Base-by-base conservation (phyloP, 805 yeast species). In the Lipomyces yamanashiensis region DNA sequence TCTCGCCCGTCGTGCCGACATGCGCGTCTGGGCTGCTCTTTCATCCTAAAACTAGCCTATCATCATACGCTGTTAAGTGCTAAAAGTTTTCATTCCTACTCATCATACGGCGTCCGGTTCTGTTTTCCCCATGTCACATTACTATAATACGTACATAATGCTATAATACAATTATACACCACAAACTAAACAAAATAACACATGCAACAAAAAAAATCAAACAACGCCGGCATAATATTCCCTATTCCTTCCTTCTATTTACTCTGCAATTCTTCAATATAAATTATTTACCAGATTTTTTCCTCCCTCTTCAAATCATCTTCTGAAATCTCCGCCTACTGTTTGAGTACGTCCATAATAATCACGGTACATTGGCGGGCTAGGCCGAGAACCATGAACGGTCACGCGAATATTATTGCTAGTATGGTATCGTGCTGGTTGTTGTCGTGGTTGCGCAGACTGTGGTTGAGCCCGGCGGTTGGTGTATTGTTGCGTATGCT, bases 11-110 rank as follows among this genome's bases (percentile, higher is more conserved):
- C 56, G 45, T 6, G 48, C 48, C 9, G 56, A 52, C 19, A 39
- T 52, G 56, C 56, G 47, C 37, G 47, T 41, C 56, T 52, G 56
- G 56, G 48, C 48, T 5, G 48, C 56, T 23, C 13, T 52, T 2
- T 40, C 56, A 40, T 39, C 39, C 1, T 48, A 41, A 21, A 17
- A 21, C 5, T 40, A 15, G 28, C 28, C 5, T 28, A 28, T 28
- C 28, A 21, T 21, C 17, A 28, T 28, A 12, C 12, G 34, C 37
- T 19, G 28, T 28, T 49, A 5, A 5, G 13, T 3, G 13, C 28
- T 19, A 49, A 10, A 8, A 21, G 13, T 47, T 23, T 2, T 21
- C 34, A 10, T 21, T 47, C 21, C 51, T 15, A 12, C 13, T 21
- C 51, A 47, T 21, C 13, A 3, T 15, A 23, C 51, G 37, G 51